These are phyloP conservation scores for Thelonectria discophora DNA, from an alignment of 2,329 filamentous ascomycete species.

Conservation along the genomic window DNA sequence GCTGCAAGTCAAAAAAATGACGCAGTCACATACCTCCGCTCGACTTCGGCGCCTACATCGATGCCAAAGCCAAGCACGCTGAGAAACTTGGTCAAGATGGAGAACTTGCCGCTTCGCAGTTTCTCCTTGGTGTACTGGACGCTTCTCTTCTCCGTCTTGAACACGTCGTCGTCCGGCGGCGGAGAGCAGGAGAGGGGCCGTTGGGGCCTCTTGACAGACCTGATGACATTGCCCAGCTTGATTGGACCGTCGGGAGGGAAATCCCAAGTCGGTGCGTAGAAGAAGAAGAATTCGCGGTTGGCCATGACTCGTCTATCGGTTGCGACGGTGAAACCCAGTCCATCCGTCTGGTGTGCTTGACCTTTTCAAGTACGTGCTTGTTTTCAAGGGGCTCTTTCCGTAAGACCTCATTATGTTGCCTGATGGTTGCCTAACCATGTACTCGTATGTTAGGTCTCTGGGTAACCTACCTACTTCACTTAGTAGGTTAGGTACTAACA, in stretches of 20 bases:
- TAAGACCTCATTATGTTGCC: too few relatives aligned
- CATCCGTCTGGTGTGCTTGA: too few relatives aligned
- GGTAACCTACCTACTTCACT: too few relatives aligned
- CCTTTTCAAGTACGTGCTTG: too few relatives aligned
- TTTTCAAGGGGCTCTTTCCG: too few relatives aligned
- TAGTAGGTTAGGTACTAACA: too few relatives aligned
- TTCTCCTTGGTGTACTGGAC: slow-evolving; percentile 24
- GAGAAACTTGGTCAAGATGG: slow-evolving; percentile 22
- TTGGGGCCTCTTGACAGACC: slow-evolving; percentile 24
- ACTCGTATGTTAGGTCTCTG: too few relatives aligned
- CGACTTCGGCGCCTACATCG: slow-evolving; percentile 16
- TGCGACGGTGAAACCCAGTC: too few relatives aligned
- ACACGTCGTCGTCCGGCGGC: background rate
- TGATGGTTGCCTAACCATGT: too few relatives aligned
- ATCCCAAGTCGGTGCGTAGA: slow-evolving; percentile 22
- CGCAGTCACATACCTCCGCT: slow-evolving; percentile 1
- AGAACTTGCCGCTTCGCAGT: background rate
- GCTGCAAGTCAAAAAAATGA: too few relatives aligned
- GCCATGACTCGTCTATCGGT: too few relatives aligned
- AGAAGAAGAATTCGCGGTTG: slow-evolving; percentile 17
- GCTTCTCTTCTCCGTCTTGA: background rate
- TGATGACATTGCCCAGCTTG: slow-evolving; percentile 27
- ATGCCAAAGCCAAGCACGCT: slow-evolving; percentile 14
- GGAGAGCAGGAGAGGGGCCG: slow-evolving; percentile 10
- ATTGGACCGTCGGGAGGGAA: slow-evolving; percentile 16